Evolutionary conservation across 768 basidiomycete genomes (phyloP), one percentile per base, ranked within the genome.

Genomic region (Austroboletus festivus): DNA sequence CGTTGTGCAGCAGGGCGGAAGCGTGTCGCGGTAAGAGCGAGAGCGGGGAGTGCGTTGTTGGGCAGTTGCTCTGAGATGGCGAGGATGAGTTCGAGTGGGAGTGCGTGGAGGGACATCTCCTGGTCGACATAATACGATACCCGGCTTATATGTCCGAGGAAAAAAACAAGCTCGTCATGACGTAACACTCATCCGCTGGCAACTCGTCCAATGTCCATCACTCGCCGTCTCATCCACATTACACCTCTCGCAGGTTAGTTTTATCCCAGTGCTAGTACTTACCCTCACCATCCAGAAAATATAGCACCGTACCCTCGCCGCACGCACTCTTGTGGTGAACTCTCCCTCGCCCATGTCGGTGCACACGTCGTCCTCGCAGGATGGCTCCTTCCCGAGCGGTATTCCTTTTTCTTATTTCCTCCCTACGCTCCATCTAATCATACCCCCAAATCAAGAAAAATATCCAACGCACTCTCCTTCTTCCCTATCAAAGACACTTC

Each of bases 351-450:
- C 21, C 72, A 82, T 61, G 78, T 71, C 44, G 87, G 83, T 54
- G 55, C 68, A 16, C 61, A 61, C 50, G 89, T 93, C 52, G 76
- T 86, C 50, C 73, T 97, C 30, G 75, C 85, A 20, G 93, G 93
- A 28, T 90, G 86, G 85, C 72, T 95, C 49, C 82, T 87, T 56
- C 79, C 83, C 47, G 86, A 85, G 70, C 81, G 92, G 90, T 92
- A 69, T 69, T 78, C 72, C 51, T 4, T 35, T n/a, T n/a, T 56
- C 64, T 42, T 47, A 31, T 50, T 47, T 23, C 26, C 42, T 56
- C 63, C 62, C 67, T 64, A 61, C 60, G 50, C 47, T 35, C 50
- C 60, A 55, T 56, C 68, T 74, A 56, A 75, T 59, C 60, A 28
- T 34, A 62, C 57, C 59, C 59, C 62, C 54, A 51, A 58, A 62